Percentiles rank a stretch among this genome's conserved stretches.
Conservation (phyloP, 495 filamentous ascomycete species). For the Hypoxylon lenormandii region DNA sequence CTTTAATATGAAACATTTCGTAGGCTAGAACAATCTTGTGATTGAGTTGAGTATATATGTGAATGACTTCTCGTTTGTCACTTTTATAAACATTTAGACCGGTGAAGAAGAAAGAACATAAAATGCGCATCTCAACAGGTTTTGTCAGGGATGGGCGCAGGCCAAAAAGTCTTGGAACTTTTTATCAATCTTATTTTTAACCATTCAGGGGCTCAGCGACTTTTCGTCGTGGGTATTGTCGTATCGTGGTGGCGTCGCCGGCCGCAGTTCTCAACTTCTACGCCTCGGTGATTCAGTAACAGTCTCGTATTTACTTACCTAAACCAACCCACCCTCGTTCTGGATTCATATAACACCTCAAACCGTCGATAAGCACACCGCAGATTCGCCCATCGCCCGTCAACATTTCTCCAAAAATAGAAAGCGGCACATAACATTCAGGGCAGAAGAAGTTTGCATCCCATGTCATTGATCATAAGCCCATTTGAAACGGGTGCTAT, state of each 20-base stretch:
- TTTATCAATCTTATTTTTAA: constrained; percentile 35
- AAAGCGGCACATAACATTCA: too few relatives aligned
- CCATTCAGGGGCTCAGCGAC: constrained; percentile 31
- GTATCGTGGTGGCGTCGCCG: constrained; percentile 28
- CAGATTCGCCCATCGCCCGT: too few relatives aligned
- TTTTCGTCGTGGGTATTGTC: constrained; percentile 15
- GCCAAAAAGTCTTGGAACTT: constrained; percentile 5
- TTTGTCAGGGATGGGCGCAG: background rate
- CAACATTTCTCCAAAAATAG: too few relatives aligned
- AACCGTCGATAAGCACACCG: too few relatives aligned
- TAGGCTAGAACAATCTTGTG: background rate
- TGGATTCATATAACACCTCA: too few relatives aligned
- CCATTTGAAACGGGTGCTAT: too few relatives aligned
- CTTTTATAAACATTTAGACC: background rate
- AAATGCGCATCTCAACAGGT: background rate
- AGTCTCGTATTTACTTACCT: constrained; percentile 13
- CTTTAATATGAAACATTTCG: background rate
- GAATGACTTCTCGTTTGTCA: too few relatives aligned
- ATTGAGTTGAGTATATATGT: too few relatives aligned
- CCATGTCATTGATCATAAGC: too few relatives aligned
- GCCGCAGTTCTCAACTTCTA: constrained; percentile 27
- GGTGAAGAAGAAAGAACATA: background rate
- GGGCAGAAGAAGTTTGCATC: too few relatives aligned
- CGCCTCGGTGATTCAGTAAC: constrained; percentile 1
- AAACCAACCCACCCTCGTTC: constrained; percentile 1